Percentiles rank a stretch among this genome's conserved stretches.
Conservation (phyloP, 345 rosid genomes). For the Aquilaria sinensis region DNA sequence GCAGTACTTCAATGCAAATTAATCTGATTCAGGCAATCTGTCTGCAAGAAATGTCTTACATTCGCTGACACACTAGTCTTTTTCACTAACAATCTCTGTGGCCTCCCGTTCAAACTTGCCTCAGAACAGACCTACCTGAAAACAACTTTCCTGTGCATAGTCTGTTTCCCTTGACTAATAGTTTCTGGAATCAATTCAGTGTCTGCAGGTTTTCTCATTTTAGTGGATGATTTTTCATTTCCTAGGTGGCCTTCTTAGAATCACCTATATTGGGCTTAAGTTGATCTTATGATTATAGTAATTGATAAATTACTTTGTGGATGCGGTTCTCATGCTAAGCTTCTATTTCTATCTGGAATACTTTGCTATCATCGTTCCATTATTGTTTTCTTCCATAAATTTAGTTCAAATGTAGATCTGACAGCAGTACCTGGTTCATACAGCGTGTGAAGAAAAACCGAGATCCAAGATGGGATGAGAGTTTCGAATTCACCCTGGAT, state of each 20-base stretch:
- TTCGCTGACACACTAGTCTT: too few species aligned
- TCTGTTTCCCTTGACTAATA: too few species aligned
- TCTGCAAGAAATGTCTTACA: neutral
- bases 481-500: slow-evolving; percentile 70
- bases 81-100: too few species aligned
- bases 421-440: neutral
- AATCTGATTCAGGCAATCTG: neutral
- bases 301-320: neutral
- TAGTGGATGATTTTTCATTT: too few species aligned
- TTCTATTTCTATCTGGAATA: neutral
- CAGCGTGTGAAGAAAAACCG: slow-evolving; percentile 79
- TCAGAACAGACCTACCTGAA: too few species aligned
- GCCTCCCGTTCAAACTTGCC: too few species aligned
- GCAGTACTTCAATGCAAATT: neutral
- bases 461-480: slow-evolving; percentile 96
- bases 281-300: too few species aligned
- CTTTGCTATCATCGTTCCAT: neutral
- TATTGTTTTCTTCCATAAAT: neutral
- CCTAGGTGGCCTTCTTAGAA: too few species aligned
- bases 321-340: neutral
- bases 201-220: too few species aligned
- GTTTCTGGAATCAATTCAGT: too few species aligned
- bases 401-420: neutral
- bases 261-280: too few species aligned
- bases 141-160: too few species aligned